phyloP scores from a whole-genome alignment of 257 asterid species.

The Cruciata laevipes region DNA sequence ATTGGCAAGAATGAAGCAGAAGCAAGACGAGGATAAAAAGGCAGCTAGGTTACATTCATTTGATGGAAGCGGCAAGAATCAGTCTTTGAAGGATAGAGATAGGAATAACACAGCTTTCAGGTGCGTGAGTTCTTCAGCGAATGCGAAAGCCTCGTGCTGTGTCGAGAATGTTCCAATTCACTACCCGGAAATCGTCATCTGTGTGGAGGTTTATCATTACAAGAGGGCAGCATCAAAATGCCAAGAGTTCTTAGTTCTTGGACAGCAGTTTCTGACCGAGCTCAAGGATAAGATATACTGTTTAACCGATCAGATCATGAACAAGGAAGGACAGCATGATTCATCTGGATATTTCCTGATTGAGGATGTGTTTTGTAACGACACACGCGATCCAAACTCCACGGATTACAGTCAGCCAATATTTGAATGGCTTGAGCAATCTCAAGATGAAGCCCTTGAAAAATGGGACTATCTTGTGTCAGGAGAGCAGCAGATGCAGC shows the following conservation, averaged over 20 bases:
- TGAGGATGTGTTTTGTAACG: constrained; percentile 82
- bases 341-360: constrained; percentile 89
- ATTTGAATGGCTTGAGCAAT: constrained; percentile 73
- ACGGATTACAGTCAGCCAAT: constrained; percentile 69
- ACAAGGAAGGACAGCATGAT: constrained; percentile 46
- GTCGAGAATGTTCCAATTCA: constrained; percentile 40
- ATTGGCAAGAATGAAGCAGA: constrained; percentile 69
- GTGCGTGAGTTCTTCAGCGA: constrained; percentile 49
- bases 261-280: constrained; percentile 77
- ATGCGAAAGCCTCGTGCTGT: constrained; percentile 51
- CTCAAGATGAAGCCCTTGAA: constrained; percentile 55
- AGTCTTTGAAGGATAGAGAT: constrained; percentile 25
- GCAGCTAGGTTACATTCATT: constrained; percentile 76
- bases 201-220: constrained; percentile 79
- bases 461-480: constrained; percentile 75
- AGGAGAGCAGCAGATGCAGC: constrained; percentile 61
- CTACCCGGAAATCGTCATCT: constrained; percentile 63
- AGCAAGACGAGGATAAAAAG: constrained; percentile 70
- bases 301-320: constrained; percentile 74
- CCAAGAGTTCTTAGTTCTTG: constrained; percentile 83
- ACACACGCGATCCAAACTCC: constrained; percentile 51
- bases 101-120: constrained; percentile 44
- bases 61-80: constrained; percentile 53
- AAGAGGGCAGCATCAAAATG: constrained; percentile 47
- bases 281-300: constrained; percentile 76